Conservation (phyloP, 805 yeast species). For the Blastobotrys terrestris region DNA sequence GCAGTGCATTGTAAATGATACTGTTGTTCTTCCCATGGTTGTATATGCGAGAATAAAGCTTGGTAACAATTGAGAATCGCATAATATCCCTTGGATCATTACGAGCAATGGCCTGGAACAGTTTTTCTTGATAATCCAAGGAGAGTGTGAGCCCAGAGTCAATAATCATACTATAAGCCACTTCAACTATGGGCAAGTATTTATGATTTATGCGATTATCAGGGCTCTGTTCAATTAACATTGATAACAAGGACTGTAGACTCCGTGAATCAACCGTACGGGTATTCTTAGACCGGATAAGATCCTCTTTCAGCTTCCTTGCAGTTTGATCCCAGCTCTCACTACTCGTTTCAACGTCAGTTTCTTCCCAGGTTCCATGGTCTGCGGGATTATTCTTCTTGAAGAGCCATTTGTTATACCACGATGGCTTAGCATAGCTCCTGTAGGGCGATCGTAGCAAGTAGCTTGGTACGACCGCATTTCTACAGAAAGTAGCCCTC, state of each 20-base stretch:
- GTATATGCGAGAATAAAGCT: conserved; percentile 20
- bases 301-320: conserved; percentile 5
- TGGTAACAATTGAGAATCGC: conserved; percentile 11
- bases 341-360: not conserved
- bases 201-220: conserved; percentile 12
- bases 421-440: not conserved
- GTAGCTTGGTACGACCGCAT: not conserved
- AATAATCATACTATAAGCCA: not conserved
- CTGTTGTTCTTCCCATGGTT: conserved; percentile 6
- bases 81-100: conserved; percentile 10
- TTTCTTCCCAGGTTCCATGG: conserved; percentile 2
- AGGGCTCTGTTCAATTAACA: conserved; percentile 8
- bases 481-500: not conserved
- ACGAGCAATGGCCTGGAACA: conserved; percentile 16
- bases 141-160: not conserved
- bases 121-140: conserved; percentile 4
- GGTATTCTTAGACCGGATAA: not conserved
- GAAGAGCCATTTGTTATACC: not conserved
- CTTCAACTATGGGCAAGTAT: conserved; percentile 15
- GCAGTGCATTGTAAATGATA: conserved; percentile 19
- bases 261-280: not conserved
- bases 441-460: not conserved
- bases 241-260: conserved; percentile 6
- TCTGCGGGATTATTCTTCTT: not conserved
- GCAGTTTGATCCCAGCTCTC: conserved; percentile 3